A percentile compares a stretch with the other conserved stretches of the same genome.
These are phyloP conservation scores for Spatholobus suberectus DNA, from an alignment of 306 rosid species.

Conservation along the genomic window DNA sequence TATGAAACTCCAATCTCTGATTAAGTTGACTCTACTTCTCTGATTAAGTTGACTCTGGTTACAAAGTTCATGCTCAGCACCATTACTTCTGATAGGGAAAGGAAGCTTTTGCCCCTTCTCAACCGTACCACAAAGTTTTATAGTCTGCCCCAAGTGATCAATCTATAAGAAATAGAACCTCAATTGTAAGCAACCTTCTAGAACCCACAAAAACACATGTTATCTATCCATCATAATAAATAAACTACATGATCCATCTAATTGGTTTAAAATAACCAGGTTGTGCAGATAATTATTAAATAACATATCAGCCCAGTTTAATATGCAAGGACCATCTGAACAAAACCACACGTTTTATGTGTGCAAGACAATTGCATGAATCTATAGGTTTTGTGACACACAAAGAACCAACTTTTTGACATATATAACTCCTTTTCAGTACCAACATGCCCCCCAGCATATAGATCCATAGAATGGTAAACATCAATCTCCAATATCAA, in stretches of 20 bases:
- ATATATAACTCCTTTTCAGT: not conserved
- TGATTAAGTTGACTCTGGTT: slow-evolving; percentile 44
- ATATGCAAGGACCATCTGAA: not conserved
- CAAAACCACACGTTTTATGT: not conserved
- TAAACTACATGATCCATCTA: slow-evolving; percentile 5
- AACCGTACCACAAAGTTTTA: slow-evolving; percentile 41
- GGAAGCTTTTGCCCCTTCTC: slow-evolving; percentile 43
- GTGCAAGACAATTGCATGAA: slow-evolving; percentile 2
- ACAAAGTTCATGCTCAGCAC: slow-evolving; percentile 45
- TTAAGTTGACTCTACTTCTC: slow-evolving; percentile 41
- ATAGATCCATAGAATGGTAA: not conserved
- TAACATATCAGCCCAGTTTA: slow-evolving; percentile 18
- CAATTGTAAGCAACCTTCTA: slow-evolving; percentile 27
- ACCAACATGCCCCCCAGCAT: not conserved
- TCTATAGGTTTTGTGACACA: not conserved
- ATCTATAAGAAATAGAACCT: slow-evolving; percentile 54
- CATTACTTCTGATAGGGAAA: slow-evolving; percentile 48
- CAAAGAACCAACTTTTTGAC: slow-evolving; percentile 1
- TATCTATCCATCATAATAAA: slow-evolving; percentile 4
- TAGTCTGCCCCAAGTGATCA: slow-evolving; percentile 48
- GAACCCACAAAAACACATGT: not conserved
- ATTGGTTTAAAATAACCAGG: not conserved
- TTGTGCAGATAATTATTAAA: not conserved
- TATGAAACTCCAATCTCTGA: slow-evolving; percentile 67
- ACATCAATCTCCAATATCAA: slow-evolving; percentile 32